phyloP scores from a whole-genome alignment of 1,284 basidiomycete genomes.

The Ceratobasidium sp. region DNA sequence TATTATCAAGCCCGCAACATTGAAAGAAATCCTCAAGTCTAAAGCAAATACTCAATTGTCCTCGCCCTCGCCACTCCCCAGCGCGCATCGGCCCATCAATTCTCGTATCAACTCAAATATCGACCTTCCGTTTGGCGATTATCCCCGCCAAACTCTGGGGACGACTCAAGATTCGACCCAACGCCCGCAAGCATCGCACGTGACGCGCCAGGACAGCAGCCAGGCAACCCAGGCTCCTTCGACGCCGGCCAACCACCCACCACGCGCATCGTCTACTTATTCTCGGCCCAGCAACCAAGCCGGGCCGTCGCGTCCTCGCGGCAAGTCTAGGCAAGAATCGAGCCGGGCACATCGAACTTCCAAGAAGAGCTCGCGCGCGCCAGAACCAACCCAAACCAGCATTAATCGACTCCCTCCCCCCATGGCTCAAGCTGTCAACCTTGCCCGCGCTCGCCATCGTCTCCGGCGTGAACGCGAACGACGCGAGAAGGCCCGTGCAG shows the following conservation, averaged over 20 bases:
- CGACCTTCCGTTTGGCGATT: neutral
- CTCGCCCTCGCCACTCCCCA: neutral
- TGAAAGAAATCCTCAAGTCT: neutral
- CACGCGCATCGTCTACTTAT: neutral
- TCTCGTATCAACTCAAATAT: neutral
- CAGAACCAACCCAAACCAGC: neutral
- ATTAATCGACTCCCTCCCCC: neutral
- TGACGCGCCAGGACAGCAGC: no score
- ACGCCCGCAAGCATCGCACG: no score
- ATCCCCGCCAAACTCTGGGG: neutral
- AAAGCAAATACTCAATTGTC: neutral
- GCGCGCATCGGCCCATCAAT: neutral
- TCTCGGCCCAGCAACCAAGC: neutral
- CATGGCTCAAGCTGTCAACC: neutral
- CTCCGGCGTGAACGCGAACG: neutral
- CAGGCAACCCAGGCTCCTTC: no score
- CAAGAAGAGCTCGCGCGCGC: neutral
- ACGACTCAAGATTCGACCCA: no score
- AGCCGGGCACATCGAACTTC: neutral
- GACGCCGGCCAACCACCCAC: neutral
- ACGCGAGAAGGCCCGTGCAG: neutral
- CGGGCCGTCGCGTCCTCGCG: neutral
- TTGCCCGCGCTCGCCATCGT: neutral
- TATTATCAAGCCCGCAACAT: neutral
- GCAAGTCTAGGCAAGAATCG: neutral